Evolutionary conservation across 2,329 filamentous ascomycete species (phyloP), one percentile per base, ranked within the genome.

Genomic region (Coleophoma crateriformis): DNA sequence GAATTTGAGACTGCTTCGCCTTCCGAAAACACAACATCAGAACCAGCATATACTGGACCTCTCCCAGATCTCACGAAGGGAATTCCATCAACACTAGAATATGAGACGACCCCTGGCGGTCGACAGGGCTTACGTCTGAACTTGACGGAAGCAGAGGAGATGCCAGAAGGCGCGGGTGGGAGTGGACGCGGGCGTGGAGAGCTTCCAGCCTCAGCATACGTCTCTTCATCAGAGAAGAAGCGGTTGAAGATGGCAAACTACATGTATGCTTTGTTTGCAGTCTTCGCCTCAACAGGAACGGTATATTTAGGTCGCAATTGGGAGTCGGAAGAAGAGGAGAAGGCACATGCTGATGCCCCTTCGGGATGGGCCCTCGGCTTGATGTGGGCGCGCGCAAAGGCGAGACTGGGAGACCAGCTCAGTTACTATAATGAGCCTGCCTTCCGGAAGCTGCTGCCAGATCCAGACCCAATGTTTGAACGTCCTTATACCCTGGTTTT

Each of bases 351-450:
- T 22, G 83, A 91, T 48, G 80, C 86, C 15, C 87, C 90, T 48
- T 88, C 87, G 47, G 92, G 91, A 53, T 96, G 90, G 88, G 76
- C 79, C 3, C 67, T 86, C 1, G 73, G 71, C 2, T 74, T 87
- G 32, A 94, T 94, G 81, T 97, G 88, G 77, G 82, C 83, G 61
- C 88, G 94, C 52, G 83, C 85, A 47, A 84, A 78, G 62, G 85
- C 90, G 47, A 85, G 94, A 47, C 75, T 89, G 60, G 77, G 77
- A 53, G 85, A 88, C 56, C 82, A 90, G 50, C 78, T 94, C 53
- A 87, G 84, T 58, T 97, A 97, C 75, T 99, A 97, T 74, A 92
- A 92, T 58, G 92, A 97, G 62, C 94, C 94, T 3, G 87, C 91
- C 8, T 97, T 97, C 68, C 84, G 90, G 50, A 96, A 96, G 75